phyloP scores from a whole-genome alignment of 148 eudicot genomes.

The Amaranthus palmeri region DNA sequence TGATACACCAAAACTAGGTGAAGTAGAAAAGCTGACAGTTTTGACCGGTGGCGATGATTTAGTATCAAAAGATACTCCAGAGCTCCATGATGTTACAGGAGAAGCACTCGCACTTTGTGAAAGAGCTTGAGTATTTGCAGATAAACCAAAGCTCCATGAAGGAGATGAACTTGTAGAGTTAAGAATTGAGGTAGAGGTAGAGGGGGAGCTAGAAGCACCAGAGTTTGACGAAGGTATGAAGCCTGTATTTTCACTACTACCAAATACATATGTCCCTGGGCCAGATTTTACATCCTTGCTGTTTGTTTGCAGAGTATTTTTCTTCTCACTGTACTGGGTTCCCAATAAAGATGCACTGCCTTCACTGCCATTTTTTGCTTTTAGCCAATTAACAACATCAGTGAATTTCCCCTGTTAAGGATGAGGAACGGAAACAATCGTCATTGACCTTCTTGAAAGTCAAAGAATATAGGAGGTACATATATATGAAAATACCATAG shows the following conservation, averaged over 20 bases:
- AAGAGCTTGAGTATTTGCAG: constrained; percentile 28
- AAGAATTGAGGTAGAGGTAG: constrained; percentile 11
- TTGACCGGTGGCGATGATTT: constrained; percentile 19
- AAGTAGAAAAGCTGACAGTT: constrained; percentile 22
- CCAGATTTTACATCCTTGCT: constrained; percentile 31
- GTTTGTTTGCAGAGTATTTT: constrained; percentile 34
- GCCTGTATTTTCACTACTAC: constrained; percentile 33
- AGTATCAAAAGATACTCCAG: constrained; percentile 22
- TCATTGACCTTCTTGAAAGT: background rate
- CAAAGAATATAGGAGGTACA: background rate
- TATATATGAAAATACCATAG: too few species aligned
- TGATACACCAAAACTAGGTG: constrained; percentile 19
- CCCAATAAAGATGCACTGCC: constrained; percentile 36
- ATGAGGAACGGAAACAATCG: background rate
- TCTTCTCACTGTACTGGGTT: constrained; percentile 35
- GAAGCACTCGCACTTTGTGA: constrained; percentile 24
- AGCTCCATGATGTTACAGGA: constrained; percentile 27
- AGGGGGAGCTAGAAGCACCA: constrained; percentile 24
- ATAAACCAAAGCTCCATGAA: constrained; percentile 34
- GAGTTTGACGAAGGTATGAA: constrained; percentile 38
- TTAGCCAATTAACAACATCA: constrained; percentile 86
- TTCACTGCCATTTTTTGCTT: constrained; percentile 49
- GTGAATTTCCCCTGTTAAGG: constrained; percentile 61
- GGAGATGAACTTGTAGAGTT: constrained; percentile 24
- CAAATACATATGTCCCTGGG: constrained; percentile 30